Conservation (phyloP, 495 filamentous ascomycete species). For the Umbilicaria muhlenbergii region DNA sequence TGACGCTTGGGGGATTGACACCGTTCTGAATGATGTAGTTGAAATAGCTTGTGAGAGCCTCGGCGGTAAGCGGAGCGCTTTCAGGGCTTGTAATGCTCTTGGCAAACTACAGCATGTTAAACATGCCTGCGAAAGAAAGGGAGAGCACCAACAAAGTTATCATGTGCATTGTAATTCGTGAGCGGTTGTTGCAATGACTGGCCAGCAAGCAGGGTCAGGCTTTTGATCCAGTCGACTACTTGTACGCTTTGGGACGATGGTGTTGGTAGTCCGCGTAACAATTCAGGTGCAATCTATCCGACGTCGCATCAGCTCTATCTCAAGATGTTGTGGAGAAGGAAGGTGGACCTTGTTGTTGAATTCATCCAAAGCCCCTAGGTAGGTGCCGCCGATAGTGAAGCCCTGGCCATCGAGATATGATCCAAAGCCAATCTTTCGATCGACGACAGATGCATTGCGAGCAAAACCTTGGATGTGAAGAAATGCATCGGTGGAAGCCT, state of each 20-base stretch:
- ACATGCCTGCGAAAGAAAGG: too few species aligned
- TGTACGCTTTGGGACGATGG: constrained; percentile 23
- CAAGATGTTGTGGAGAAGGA: too few species aligned
- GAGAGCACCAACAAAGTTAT: constrained; percentile 22
- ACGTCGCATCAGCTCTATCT: too few species aligned
- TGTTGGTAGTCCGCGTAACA: constrained; percentile 18
- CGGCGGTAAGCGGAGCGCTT: constrained; percentile 18
- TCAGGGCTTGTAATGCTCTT: constrained; percentile 27
- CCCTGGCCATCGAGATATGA: constrained; percentile 29
- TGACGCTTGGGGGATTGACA: constrained; percentile 5
- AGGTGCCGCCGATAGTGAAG: constrained; percentile 22
- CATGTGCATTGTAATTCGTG: constrained; percentile 18
- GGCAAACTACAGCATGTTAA: constrained; percentile 16
- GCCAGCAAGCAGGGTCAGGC: constrained; percentile 15
- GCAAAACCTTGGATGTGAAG: constrained; percentile 34
- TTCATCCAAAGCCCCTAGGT: constrained; percentile 11
- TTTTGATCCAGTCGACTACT: constrained; percentile 14
- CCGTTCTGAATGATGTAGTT: constrained; percentile 22
- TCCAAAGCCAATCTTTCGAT: constrained; percentile 36
- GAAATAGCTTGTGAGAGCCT: constrained; percentile 27
- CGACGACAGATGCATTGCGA: constrained; percentile 30
- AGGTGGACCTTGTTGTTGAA: constrained; percentile 20
- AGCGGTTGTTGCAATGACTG: constrained; percentile 15
- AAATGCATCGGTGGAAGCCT: constrained; percentile 26
- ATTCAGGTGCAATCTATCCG: constrained; percentile 21